These are phyloP conservation scores for Aureobasidium zeae DNA, from an alignment of 2,329 filamentous ascomycete genomes.

Conservation along the genomic window DNA sequence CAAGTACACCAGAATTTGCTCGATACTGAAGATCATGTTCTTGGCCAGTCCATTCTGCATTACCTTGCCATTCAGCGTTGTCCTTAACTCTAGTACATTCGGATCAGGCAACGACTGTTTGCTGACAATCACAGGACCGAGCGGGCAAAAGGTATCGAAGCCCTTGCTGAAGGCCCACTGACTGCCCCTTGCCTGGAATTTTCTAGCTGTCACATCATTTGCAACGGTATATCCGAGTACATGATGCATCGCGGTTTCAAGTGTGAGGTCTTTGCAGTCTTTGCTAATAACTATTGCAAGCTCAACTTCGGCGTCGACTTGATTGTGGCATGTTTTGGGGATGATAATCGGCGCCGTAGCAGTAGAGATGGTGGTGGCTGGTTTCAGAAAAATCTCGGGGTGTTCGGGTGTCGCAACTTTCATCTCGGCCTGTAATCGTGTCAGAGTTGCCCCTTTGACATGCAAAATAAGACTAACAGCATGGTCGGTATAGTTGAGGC, in stretches of 20 bases:
- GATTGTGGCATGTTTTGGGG: neutral
- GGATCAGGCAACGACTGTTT: constrained; percentile 37
- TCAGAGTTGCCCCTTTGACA: neutral
- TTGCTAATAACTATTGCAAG: constrained; percentile 41
- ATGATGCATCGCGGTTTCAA: constrained; percentile 39
- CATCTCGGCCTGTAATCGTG: neutral
- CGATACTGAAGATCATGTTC: constrained; percentile 37
- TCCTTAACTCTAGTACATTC: constrained; percentile 34
- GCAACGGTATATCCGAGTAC: constrained; percentile 46
- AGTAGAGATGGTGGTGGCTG: neutral
- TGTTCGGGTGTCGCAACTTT: neutral
- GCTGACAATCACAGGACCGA: constrained; percentile 44
- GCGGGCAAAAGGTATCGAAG: constrained; percentile 47
- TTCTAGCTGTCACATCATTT: constrained; percentile 48
- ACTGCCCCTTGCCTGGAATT: constrained; percentile 45
- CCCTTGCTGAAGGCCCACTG: constrained; percentile 51
- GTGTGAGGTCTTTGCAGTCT: constrained; percentile 42
- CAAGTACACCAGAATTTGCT: constrained; percentile 35
- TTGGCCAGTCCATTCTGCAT: constrained; percentile 34
- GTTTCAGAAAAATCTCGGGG: constrained; percentile 2
- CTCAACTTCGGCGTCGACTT: constrained; percentile 1
- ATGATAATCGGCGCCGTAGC: neutral
- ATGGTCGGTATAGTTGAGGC: neutral
- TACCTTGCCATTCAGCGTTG: constrained; percentile 40
- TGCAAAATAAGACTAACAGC: neutral